Evolutionary conservation across 2,329 filamentous ascomycete species (phyloP), one percentile per base, ranked within the genome.

Genomic region (Penicillium hesseltinei): DNA sequence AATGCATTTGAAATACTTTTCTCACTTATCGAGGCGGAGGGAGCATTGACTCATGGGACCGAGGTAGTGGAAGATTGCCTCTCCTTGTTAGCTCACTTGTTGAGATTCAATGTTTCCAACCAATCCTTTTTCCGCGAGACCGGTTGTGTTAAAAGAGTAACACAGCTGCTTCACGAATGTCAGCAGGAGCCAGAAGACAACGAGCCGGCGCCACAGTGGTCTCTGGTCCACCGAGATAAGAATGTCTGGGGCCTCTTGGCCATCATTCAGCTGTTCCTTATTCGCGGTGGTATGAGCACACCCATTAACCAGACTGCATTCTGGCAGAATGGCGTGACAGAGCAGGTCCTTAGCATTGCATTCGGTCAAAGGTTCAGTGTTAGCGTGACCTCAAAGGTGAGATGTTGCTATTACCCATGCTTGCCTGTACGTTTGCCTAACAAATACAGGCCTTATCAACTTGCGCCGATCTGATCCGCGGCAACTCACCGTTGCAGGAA

Each of bases 101-200:
- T 99, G 29, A 86, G 89, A 35, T 84, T 92, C 66, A 97, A 97
- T 71, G 80, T 87, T 2, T 94, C 92, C 2, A 99, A 99, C 69
- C 94, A 99, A 74, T 91, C 91, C 11, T 87, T 93, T 55, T 97
- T 99, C 73, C 85, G 93, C 56, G 94, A 99, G 72, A 93, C 90
- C 44, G 92, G 91, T 1, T 92, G 88, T 69, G 86, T 96, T 15
- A 82, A 84, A 23, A 88, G 87, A 64, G 79, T 97, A 47, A 83
- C 87, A 17, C 82, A 83, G 38, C 79, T 97, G 35, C 79, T 96
- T 21, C 81, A 77, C n/a, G 79, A 66, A 82, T 73, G 78, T 83
- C 67, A 81, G 56, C 77, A 80, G 55, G 80, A 81, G 39, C 77
- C 81, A 19, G 81, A 60, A 39, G 58, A 38, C 6, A 62, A 81